Evolutionary conservation across 345 rosid genomes (phyloP), one percentile per base, ranked within the genome.

Genomic region (Populus ilicifolia): DNA sequence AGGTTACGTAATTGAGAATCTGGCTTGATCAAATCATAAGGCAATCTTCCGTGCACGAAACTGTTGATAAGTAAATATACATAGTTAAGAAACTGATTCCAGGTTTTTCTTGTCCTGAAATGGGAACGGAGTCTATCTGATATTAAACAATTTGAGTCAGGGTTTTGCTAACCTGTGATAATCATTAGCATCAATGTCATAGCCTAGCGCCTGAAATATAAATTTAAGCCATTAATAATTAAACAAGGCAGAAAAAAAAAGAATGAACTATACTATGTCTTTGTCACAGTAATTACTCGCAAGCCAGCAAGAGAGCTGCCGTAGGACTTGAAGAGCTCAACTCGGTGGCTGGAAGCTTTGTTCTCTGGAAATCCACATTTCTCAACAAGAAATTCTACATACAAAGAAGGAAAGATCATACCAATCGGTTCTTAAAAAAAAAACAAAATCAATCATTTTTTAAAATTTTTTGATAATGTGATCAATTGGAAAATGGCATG

Each of bases 301-400:
- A 95, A 82, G 75, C 99, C 99, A 77, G 97, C 97, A 2, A 95
- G 98, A 61, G 99, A 88, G 86, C 99, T 93, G 80, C 97, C 96
- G 78, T 95, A 89, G 54, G 89, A 86, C 81, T 86, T 92, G 85
- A 95, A 93, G 76, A 95, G 96, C 70, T 95, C 91, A 67, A 83
- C 88, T 79, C 97, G 91, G 69, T 89, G 79, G 68, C 72, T 87
- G 7, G 92, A 67, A 69, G 99, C 96, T 85, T 92, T 86, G 70
- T 66, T 80, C 78, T 76, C 87, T 2, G 90, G 0, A 50, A 92
- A 87, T 64, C 96, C 99, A 52, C 85, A 92, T 83, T 85, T 89
- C 81, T 92, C 93, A 10, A 88, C 83, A 5, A 95, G 91, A 86
- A 90, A 95, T 74, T 85, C 99, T 93, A 84, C 66, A 48, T 36